Conservation (phyloP, 352 stramenopile species). For the Phytophthora hibernalis region DNA sequence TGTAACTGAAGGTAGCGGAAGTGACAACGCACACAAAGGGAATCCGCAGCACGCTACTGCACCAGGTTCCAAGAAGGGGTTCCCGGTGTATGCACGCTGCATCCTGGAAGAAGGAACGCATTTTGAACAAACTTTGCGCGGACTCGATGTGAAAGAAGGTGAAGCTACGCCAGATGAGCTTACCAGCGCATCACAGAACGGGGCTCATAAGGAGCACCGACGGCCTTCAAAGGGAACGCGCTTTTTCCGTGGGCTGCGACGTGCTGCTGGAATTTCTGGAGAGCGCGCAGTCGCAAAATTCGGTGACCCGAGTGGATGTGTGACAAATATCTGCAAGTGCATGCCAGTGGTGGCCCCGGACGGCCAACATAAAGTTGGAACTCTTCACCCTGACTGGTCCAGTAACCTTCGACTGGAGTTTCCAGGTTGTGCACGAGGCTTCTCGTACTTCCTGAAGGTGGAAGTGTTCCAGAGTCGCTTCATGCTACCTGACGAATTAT, state of each 20-base stretch:
- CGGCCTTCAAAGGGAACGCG: conserved; percentile 71
- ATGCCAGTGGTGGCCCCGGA: conserved; percentile 24
- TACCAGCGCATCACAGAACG: conserved; percentile 22
- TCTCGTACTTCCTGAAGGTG: conserved; percentile 81
- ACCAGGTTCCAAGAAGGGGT: conserved; percentile 52
- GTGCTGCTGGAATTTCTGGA: conserved; percentile 74
- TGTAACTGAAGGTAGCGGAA: conserved; percentile 41
- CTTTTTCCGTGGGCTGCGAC: conserved; percentile 76
- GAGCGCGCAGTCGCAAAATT: conserved; percentile 76
- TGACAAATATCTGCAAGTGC: conserved; percentile 80
- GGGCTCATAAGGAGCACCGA: conserved; percentile 41
- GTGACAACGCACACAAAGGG: conserved; percentile 21
- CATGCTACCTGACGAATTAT: conserved; percentile 78
- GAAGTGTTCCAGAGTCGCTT: conserved; percentile 89
- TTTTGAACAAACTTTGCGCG: conserved; percentile 76
- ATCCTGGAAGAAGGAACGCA: conserved; percentile 83
- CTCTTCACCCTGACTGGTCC: conserved; percentile 68
- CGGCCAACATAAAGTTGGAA: conserved; percentile 33
- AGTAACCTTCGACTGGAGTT: conserved; percentile 84
- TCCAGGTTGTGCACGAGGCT: conserved; percentile 73
- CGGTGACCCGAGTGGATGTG: conserved; percentile 78
- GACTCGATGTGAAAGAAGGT: conserved; percentile 55
- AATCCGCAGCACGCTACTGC: conserved; percentile 11
- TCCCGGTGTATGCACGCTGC: conserved; percentile 74
- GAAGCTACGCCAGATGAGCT: conserved; percentile 34